phyloP scores from a whole-genome alignment of 805 yeast species.

The Priceomyces melissophilus region DNA sequence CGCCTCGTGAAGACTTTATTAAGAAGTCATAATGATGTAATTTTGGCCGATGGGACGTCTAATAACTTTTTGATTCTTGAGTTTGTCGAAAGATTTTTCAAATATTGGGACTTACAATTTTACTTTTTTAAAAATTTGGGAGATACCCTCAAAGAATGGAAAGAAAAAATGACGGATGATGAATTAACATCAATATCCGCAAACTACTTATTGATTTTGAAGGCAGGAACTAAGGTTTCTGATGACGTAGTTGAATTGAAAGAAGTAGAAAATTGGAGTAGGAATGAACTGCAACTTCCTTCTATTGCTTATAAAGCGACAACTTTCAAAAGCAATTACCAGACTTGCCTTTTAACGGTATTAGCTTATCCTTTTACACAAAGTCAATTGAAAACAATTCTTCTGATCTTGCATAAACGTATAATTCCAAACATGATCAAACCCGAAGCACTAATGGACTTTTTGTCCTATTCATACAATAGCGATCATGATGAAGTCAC shows the following conservation, averaged over 20 bases:
- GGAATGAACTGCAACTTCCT: conserved; percentile 29
- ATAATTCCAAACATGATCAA: conserved; percentile 76
- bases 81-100: conserved; percentile 51
- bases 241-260: conserved; percentile 28
- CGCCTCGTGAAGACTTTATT: conserved; percentile 33
- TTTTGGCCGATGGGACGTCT: conserved; percentile 45
- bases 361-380: conserved; percentile 49
- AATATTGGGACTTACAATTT: conserved; percentile 75
- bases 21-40: conserved; percentile 29
- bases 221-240: conserved; percentile 20
- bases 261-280: conserved; percentile 23
- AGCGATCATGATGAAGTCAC: conserved; percentile 42
- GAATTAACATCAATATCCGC: conserved; percentile 28
- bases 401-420: conserved; percentile 75
- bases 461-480: conserved; percentile 81
- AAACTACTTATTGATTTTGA: conserved; percentile 39
- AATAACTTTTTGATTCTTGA: conserved; percentile 50
- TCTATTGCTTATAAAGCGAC: conserved; percentile 34
- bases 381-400: conserved; percentile 63
- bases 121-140: conserved; percentile 58
- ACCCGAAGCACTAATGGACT: conserved; percentile 89
- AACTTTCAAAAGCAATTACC: conserved; percentile 62
- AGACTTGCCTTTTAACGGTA: conserved; percentile 60
- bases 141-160: conserved; percentile 19
- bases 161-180: conserved; percentile 12